Evolutionary conservation across 768 basidiomycete genomes (phyloP).

Genomic region (Hypholoma fasciculare): DNA sequence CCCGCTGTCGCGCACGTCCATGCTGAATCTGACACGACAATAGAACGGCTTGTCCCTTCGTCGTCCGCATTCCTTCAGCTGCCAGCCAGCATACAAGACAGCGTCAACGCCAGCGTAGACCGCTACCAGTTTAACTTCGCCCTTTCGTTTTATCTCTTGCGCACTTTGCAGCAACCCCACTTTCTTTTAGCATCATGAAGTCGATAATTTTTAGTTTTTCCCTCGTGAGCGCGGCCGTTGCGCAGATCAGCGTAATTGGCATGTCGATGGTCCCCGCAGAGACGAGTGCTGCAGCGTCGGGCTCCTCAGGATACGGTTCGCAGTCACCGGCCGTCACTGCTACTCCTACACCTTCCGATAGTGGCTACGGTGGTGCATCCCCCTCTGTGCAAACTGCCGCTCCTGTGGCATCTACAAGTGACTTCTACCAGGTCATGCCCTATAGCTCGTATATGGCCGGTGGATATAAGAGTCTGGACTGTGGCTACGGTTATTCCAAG

Average conservation of each 20-base stretch:
- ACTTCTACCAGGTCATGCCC: conserved; percentile 52
- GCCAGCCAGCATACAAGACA: conserved; percentile 80
- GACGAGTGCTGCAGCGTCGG: conserved; percentile 14
- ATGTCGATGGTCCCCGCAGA: conserved; percentile 38
- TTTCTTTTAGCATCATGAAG: conserved; percentile 47
- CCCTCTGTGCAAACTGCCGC: conserved; percentile 36
- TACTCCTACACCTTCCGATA: conserved; percentile 18
- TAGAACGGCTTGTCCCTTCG: conserved; percentile 7
- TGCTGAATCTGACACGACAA: neutral
- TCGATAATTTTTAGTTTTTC: conserved; percentile 60
- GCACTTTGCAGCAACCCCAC: conserved; percentile 40
- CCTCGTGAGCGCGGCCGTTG: conserved; percentile 55
- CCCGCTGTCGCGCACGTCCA: neutral
- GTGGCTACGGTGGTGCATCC: conserved; percentile 28
- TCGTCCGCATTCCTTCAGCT: conserved; percentile 46
- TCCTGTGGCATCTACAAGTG: conserved; percentile 25
- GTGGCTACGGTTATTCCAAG: conserved; percentile 72
- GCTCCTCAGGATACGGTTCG: conserved; percentile 2
- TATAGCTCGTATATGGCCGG: conserved; percentile 61
- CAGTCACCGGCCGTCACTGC: conserved; percentile 18
- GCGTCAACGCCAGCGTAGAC: conserved; percentile 68
- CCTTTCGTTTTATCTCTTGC: conserved; percentile 37
- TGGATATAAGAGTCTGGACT: conserved; percentile 65
- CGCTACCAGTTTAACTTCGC: conserved; percentile 47
- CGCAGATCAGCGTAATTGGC: conserved; percentile 52